A percentile compares a stretch with the other conserved stretches of the same genome.
Evolutionary conservation across 306 rosid species (phyloP).

Genomic region (Dryas octopetala): DNA sequence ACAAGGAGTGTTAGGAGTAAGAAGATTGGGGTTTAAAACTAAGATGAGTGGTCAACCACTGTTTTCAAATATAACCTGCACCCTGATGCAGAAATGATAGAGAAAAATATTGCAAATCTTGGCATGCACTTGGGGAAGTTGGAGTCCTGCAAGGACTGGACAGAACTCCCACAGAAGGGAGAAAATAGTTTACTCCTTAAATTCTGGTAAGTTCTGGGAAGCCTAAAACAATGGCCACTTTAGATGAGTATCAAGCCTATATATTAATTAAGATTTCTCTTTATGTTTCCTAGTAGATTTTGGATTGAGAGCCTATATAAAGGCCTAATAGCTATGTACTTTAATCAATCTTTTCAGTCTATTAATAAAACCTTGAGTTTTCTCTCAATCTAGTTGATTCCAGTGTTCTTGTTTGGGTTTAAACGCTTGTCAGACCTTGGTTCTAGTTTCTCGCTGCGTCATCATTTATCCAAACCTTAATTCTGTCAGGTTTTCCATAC

Average conservation of each 20-base stretch:
- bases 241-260: too few species aligned
- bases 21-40: not conserved
- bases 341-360: too few species aligned
- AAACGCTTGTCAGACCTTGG: too few species aligned
- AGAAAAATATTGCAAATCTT: not conserved
- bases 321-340: too few species aligned
- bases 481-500: not conserved
- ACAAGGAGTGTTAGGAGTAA: not conserved
- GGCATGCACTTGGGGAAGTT: not conserved
- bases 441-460: too few species aligned
- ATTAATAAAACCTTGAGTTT: too few species aligned
- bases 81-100: not conserved
- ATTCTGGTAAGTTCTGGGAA: not conserved
- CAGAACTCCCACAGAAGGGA: not conserved
- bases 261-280: too few species aligned
- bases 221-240: not conserved
- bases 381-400: too few species aligned
- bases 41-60: not conserved
- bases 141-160: not conserved
- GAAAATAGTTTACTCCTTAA: not conserved
- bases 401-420: too few species aligned
- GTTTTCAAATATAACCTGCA: not conserved
- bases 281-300: too few species aligned
- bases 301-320: too few species aligned
- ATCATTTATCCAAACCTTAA: too few species aligned